Base-by-base conservation (phyloP, 2,329 filamentous ascomycete genomes). In the Aspergillus hiratsukae region DNA sequence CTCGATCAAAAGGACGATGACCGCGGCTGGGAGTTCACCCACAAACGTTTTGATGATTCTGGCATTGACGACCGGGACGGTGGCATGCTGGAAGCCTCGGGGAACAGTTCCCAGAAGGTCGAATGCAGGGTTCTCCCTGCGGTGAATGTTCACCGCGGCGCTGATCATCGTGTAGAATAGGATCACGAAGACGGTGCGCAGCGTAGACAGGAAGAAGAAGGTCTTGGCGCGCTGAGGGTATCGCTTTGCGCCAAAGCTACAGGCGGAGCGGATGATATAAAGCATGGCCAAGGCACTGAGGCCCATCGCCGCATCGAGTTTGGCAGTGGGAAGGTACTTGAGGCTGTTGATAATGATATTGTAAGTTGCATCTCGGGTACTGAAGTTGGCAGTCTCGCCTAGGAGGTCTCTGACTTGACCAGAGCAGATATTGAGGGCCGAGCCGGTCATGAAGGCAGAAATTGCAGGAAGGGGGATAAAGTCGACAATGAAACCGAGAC, bases 371-470 rank as follows among this genome's bases (percentile, higher is more conserved):
- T 83, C 91, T 64, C 91, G 82, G 14, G 86, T 95, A 60, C 87
- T 84, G 72, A 94, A 86, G 1, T 62, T 48, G 10, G 66, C 74
- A 2, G 80, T 81, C 68, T 96, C 87, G 6, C 94, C 94, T 77
- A 99, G 83, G 72, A 97, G 77, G 2, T 83, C 82, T 1, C 90
- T 88, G 4, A 97, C 81, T 73, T 99, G 94, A 35, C 94, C 92
- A 25, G 85, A 83, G 17, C 84, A 86, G 69, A 99, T 97, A 66
- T 84, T 96, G 72, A 99, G 83, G 53, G 93, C 91, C 4, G 93
- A 96, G 2, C 93, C 93, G 0, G 94, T 97, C 89, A 97, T 97
- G 78, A 96, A 97, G 2, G 94, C 91, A 0, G 90, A 92, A 53
- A 97, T 90, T 0, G 92, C 90, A 1, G 91, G 87, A 55, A 97